A percentile compares a stretch with the other conserved stretches of the same genome.
phyloP scores from a whole-genome alignment of 768 basidiomycete species.

The Suillus weaverae region DNA sequence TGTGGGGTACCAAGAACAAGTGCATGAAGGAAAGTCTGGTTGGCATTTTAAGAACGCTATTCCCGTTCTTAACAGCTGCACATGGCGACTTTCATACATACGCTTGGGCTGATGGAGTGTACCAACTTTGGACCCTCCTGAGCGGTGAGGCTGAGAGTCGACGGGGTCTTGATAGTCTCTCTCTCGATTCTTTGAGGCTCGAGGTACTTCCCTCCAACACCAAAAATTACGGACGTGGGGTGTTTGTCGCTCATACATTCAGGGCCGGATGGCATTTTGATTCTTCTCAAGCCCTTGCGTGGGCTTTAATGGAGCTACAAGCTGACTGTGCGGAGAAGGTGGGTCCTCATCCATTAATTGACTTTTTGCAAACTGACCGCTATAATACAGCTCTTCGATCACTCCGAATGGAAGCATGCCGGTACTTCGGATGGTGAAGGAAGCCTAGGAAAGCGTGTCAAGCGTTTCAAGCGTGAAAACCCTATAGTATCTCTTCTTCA shows the following conservation, averaged over 20 bases:
- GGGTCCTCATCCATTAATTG: slow-evolving; percentile 13
- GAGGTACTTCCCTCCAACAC: slow-evolving; percentile 32
- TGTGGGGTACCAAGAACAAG: slow-evolving; percentile 83
- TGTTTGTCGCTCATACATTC: slow-evolving; percentile 69
- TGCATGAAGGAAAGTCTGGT: slow-evolving; percentile 77
- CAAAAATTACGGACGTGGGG: slow-evolving; percentile 22
- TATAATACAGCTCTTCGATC: slow-evolving; percentile 53
- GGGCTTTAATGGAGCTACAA: slow-evolving; percentile 78
- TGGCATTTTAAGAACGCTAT: slow-evolving; percentile 65
- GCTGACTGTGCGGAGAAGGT: slow-evolving; percentile 78
- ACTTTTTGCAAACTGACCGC: slow-evolving; percentile 6
- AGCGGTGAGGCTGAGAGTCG: slow-evolving; percentile 62
- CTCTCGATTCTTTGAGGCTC: slow-evolving; percentile 65
- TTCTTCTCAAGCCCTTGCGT: slow-evolving; percentile 65
- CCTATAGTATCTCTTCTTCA: slow-evolving; percentile 58
- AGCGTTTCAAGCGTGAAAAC: slow-evolving; percentile 54
- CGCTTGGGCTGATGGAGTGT: slow-evolving; percentile 48
- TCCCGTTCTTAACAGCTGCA: slow-evolving; percentile 64
- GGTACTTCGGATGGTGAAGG: slow-evolving; percentile 34
- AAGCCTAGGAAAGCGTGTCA: slow-evolving; percentile 49
- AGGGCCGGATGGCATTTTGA: slow-evolving; percentile 75
- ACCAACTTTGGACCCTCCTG: slow-evolving; percentile 54
- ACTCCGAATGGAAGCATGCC: slow-evolving; percentile 55
- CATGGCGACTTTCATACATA: slow-evolving; percentile 28
- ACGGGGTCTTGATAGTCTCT: slow-evolving; percentile 65